Percentiles rank a stretch among this genome's conserved stretches.
Evolutionary conservation across 2,329 filamentous ascomycete genomes (phyloP).

Genomic region (Pseudogymnoascus destructans): DNA sequence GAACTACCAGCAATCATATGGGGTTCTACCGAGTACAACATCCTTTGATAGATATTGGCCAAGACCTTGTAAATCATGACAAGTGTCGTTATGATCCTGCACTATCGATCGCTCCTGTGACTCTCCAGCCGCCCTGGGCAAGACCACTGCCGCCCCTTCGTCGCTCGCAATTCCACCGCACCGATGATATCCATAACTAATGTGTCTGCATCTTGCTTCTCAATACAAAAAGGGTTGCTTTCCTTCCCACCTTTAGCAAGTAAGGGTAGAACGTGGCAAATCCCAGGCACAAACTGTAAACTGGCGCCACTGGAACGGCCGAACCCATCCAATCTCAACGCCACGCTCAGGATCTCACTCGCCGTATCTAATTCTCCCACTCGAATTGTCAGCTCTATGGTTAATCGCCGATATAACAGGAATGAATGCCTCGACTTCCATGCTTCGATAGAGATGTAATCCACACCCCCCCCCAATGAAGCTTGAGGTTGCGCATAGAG

Average conservation of each 20-base stretch:
- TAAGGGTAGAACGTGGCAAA: slow-evolving; percentile 15
- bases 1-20: neutral
- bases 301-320: neutral
- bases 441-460: neutral
- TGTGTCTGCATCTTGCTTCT: slow-evolving; percentile 10
- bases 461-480: neutral
- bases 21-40: neutral
- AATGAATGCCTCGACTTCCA: slow-evolving; percentile 9
- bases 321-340: slow-evolving; percentile 13
- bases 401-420: slow-evolving; percentile 11
- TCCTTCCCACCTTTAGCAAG: slow-evolving; percentile 12
- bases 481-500: slow-evolving; percentile 9
- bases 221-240: slow-evolving; percentile 13
- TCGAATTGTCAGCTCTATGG: slow-evolving; percentile 13
- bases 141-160: too few relatives aligned
- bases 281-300: slow-evolving; percentile 12
- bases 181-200: slow-evolving; percentile 7
- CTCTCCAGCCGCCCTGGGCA: slow-evolving; percentile 13
- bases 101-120: neutral
- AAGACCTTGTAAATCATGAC: neutral
- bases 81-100: neutral
- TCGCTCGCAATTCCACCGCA: slow-evolving; percentile 11
- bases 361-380: slow-evolving; percentile 12
- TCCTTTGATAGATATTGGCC: neutral
- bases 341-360: slow-evolving; percentile 11